Base-by-base conservation (phyloP, 805 yeast genomes). In the Metschnikowia colocasiae region DNA sequence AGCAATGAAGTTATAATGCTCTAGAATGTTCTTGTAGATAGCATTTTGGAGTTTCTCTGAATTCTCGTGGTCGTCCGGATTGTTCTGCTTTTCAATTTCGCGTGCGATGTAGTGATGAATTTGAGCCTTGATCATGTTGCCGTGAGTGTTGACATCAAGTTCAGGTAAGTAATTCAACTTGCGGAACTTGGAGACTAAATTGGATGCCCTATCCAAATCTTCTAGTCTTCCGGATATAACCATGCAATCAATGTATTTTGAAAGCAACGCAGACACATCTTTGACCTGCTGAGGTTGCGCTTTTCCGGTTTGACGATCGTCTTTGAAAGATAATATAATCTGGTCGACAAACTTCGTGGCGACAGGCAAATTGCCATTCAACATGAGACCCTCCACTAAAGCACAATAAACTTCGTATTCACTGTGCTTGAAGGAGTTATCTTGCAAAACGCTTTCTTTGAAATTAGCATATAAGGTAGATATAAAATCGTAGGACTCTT, bases 311-410 rank as follows among this genome's bases (percentile, higher is more conserved):
- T 39, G 34, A 12, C 42, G 26, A 9, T 39, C 30, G 19, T 61
- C 56, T 55, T 69, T 71, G 54, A 72, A 73, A 38, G 78, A 76
- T 0, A 69, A 54, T 35, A 84, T 60, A 5, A 83, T 67, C 34
- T 73, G 67, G 58, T 84, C 86, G 55, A 85, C 64, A 47, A 83
- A 74, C 48, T 75, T 69, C 1, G 84, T 73, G 3, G 88, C 82
- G 34, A 75, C 54, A 7, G 69, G 67, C 31, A 73, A 53, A 52
- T 82, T 78, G 34, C 75, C 77, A 37, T 79, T 76, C 43, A 68
- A 65, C 10, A 81, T 71, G 45, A 85, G 65, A 1, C 83, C 72
- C 29, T 80, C 73, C 30, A 84, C 69, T 48, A 81, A 64, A 36
- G 68, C 61, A 1, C 80, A 64, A 57, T 83, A 83, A 27, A 83